Percentiles rank a stretch among this genome's conserved stretches.
These are phyloP conservation scores for Leucogyrophana mollusca DNA, from an alignment of 768 basidiomycete genomes.

Conservation along the genomic window DNA sequence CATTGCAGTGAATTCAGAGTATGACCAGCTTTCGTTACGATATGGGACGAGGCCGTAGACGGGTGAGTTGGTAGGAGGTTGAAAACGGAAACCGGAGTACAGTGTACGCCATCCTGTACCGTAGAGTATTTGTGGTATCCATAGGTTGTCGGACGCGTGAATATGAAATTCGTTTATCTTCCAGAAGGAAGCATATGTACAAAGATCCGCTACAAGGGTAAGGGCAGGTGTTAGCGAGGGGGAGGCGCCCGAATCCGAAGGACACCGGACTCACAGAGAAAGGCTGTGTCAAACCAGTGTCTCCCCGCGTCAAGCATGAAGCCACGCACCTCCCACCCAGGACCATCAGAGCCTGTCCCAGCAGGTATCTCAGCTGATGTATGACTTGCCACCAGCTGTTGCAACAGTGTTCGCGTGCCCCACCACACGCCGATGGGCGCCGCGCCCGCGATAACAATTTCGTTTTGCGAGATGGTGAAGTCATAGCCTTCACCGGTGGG, in stretches of 20 bases:
- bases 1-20: slow-evolving; percentile 27
- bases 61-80: slow-evolving; percentile 32
- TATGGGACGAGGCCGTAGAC: slow-evolving; percentile 34
- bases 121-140: slow-evolving; percentile 39
- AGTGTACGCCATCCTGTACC: slow-evolving; percentile 38
- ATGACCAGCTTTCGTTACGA: slow-evolving; percentile 41
- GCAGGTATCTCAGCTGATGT: slow-evolving; percentile 24
- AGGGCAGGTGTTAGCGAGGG: no score
- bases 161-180: slow-evolving; percentile 44
- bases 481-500: slow-evolving; percentile 40
- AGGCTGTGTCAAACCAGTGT: slow-evolving; percentile 40
- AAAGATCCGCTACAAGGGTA: slow-evolving; percentile 41
- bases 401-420: slow-evolving; percentile 43
- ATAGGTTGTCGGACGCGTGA: slow-evolving; percentile 42
- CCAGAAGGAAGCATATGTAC: slow-evolving; percentile 44
- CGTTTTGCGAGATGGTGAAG: slow-evolving; percentile 26
- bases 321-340: slow-evolving; percentile 44
- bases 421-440: slow-evolving; percentile 40
- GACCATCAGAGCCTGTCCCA: slow-evolving; percentile 36
- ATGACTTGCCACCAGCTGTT: slow-evolving; percentile 31
- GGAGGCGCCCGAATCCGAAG: no score
- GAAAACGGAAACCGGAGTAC: slow-evolving; percentile 43
- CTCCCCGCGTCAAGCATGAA: slow-evolving; percentile 48
- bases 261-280: slow-evolving; percentile 29
- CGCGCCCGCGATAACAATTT: slow-evolving; percentile 32